Conservation (phyloP, 495 filamentous ascomycete species). For the Aspergillus coremiiformis region DNA sequence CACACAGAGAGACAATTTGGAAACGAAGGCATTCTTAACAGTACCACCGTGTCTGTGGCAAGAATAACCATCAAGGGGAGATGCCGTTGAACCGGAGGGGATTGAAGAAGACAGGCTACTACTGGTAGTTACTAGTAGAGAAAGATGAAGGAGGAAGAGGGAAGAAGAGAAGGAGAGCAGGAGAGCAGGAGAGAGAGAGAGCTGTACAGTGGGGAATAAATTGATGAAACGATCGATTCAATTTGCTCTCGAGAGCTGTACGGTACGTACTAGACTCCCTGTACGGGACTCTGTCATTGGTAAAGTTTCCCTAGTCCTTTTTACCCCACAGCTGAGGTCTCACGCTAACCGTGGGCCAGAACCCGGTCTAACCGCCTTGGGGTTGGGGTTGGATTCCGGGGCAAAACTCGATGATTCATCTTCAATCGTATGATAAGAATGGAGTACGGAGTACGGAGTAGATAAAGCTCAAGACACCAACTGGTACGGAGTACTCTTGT, state of each 20-base stretch:
- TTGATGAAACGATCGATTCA: too few relatives aligned
- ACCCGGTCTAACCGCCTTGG: slow-evolving; percentile 12
- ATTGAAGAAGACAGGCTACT: too few relatives aligned
- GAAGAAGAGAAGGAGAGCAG: slow-evolving; percentile 8
- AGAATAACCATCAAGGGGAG: neutral
- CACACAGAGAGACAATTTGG: neutral
- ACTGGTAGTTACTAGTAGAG: too few relatives aligned
- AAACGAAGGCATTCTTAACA: neutral
- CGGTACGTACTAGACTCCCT: too few relatives aligned
- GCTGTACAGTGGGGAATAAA: neutral
- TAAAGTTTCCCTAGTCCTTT: too few relatives aligned
- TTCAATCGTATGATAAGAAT: too few relatives aligned
- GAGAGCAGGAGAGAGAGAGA: neutral
- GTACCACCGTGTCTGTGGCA: neutral
- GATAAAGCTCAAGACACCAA: too few relatives aligned
- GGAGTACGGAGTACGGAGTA: too few relatives aligned
- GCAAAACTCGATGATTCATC: slow-evolving; percentile 9
- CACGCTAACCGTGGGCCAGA: slow-evolving; percentile 16
- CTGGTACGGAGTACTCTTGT: too few relatives aligned
- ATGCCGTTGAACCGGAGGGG: neutral
- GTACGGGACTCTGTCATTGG: too few relatives aligned
- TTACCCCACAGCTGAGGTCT: slow-evolving; percentile 21
- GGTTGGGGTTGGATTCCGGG: neutral
- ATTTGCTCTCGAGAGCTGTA: too few relatives aligned
- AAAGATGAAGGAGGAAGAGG: neutral